Conservation (phyloP, 2,329 filamentous ascomycete genomes). For the Colletotrichum camelliae region DNA sequence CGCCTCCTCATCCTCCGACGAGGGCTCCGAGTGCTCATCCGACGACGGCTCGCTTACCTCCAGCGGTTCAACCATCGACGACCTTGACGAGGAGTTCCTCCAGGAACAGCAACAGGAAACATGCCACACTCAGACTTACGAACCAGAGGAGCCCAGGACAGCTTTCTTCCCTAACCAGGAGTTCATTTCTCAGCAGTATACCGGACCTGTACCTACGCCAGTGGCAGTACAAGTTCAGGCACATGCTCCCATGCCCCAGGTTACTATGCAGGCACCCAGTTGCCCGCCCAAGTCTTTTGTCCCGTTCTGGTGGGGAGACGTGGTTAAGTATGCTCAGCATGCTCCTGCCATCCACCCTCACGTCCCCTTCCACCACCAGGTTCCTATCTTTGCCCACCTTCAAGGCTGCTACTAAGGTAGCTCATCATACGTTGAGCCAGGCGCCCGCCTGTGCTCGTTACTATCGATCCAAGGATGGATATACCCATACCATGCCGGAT, state of each 20-base stretch:
- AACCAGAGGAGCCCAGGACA: slow-evolving; percentile 50
- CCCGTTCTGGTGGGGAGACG: slow-evolving; percentile 55
- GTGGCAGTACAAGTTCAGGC: slow-evolving; percentile 28
- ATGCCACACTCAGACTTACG: slow-evolving; percentile 48
- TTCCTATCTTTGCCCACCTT: slow-evolving; percentile 56
- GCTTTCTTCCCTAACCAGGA: slow-evolving; percentile 49
- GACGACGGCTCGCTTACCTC: slow-evolving; percentile 63
- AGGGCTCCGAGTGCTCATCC: slow-evolving; percentile 50
- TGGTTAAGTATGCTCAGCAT: slow-evolving; percentile 58
- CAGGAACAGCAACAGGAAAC: slow-evolving; percentile 50
- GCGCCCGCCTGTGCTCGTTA: not conserved
- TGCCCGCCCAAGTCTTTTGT: slow-evolving; percentile 54
- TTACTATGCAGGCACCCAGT: slow-evolving; percentile 33
- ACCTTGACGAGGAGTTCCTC: slow-evolving; percentile 54
- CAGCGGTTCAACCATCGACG: slow-evolving; percentile 58
- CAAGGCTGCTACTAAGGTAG: slow-evolving; percentile 54
- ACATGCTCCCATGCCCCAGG: slow-evolving; percentile 39
- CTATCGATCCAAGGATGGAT: not conserved
- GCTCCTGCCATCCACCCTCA: slow-evolving; percentile 53
- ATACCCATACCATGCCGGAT: not conserved
- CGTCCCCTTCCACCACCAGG: slow-evolving; percentile 57
- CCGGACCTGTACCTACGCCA: slow-evolving; percentile 39
- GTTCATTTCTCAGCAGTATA: slow-evolving; percentile 51
- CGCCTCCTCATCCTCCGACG: slow-evolving; percentile 42
- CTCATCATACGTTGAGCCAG: slow-evolving; percentile 10